phyloP scores from a whole-genome alignment of 1,284 basidiomycete species.

The Boletus sp. region DNA sequence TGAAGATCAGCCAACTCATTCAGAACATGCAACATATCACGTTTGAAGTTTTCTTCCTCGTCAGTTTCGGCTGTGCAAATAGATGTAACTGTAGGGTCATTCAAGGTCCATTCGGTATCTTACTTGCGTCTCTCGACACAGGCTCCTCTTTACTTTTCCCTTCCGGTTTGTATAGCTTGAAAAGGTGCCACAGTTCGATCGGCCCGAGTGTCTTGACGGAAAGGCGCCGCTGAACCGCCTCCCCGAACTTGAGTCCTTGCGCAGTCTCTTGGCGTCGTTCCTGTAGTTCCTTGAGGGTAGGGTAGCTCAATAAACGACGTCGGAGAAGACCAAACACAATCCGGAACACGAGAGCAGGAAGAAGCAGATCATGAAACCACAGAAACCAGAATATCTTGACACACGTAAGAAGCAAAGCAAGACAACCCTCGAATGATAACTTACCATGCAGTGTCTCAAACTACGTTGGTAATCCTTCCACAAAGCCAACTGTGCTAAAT shows the following conservation, averaged over 20 bases:
- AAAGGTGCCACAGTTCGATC: slow-evolving; percentile 51
- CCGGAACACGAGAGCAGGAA: slow-evolving; percentile 47
- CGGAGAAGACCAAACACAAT: slow-evolving; percentile 48
- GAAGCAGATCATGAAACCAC: slow-evolving; percentile 57
- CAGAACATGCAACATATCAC: slow-evolving; percentile 38
- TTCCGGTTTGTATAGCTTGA: slow-evolving; percentile 36
- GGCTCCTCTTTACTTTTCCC: slow-evolving; percentile 29
- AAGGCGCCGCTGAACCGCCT: slow-evolving; percentile 46
- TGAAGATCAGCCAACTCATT: slow-evolving; percentile 56
- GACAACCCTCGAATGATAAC: slow-evolving; percentile 24
- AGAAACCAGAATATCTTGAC: slow-evolving; percentile 57
- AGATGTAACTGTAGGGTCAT: neutral
- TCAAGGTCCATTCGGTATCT: slow-evolving; percentile 1
- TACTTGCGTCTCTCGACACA: slow-evolving; percentile 20
- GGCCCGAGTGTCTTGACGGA: slow-evolving; percentile 45
- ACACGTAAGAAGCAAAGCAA: slow-evolving; percentile 12
- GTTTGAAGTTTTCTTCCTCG: slow-evolving; percentile 42
- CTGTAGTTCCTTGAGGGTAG: slow-evolving; percentile 50
- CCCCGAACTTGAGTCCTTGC: slow-evolving; percentile 50
- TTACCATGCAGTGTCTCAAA: slow-evolving; percentile 46
- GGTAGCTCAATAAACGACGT: slow-evolving; percentile 50
- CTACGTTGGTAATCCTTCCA: slow-evolving; percentile 53
- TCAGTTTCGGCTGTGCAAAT: slow-evolving; percentile 7
- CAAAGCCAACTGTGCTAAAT: slow-evolving; percentile 44
- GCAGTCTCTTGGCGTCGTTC: slow-evolving; percentile 45